A percentile compares a stretch with the other conserved stretches of the same genome.
Conservation (phyloP, 2,329 filamentous ascomycete species). For the Xylaria sp. region DNA sequence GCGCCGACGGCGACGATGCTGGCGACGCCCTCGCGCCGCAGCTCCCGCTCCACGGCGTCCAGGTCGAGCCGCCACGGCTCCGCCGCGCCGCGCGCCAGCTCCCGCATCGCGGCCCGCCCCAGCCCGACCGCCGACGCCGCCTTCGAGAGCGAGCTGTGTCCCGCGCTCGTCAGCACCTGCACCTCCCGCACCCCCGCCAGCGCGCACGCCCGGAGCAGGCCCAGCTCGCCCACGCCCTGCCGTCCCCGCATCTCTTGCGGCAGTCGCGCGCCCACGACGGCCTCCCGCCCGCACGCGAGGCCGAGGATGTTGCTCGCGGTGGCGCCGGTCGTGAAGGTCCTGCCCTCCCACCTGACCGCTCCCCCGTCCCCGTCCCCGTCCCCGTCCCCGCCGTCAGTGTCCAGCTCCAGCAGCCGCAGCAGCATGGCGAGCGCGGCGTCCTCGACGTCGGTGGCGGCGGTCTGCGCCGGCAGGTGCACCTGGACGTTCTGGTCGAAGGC, state of each 20-base stretch:
- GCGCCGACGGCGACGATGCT: conserved; percentile 81
- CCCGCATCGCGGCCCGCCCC: conserved; percentile 68
- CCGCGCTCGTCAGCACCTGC: conserved; percentile 78
- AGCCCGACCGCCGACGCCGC: conserved; percentile 82
- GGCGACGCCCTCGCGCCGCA: conserved; percentile 58
- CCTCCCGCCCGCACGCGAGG: conserved; percentile 67
- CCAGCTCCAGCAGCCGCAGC: conserved; percentile 65
- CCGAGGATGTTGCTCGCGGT: conserved; percentile 85
- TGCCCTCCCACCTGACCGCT: conserved; percentile 43
- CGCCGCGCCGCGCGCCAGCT: conserved; percentile 53
- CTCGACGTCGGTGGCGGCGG: conserved; percentile 76
- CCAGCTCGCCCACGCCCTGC: conserved; percentile 68
- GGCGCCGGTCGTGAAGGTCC: conserved; percentile 61
- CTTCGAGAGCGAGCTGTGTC: conserved; percentile 83
- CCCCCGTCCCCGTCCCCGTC: conserved; percentile 52
- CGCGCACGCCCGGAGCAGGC: conserved; percentile 68
- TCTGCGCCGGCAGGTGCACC: conserved; percentile 78
- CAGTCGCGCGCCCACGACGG: conserved; percentile 50
- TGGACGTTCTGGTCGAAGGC: conserved; percentile 81
- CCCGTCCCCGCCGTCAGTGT: conserved; percentile 56
- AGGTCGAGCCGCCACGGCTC: conserved; percentile 74
- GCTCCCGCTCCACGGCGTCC: conserved; percentile 60
- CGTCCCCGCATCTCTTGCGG: conserved; percentile 25
- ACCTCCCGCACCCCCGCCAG: conserved; percentile 67
- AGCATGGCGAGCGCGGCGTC: conserved; percentile 71